Evolutionary conservation across 768 basidiomycete species (phyloP), one percentile per base, ranked within the genome.

Genomic region (Sporobolomyces roseus): DNA sequence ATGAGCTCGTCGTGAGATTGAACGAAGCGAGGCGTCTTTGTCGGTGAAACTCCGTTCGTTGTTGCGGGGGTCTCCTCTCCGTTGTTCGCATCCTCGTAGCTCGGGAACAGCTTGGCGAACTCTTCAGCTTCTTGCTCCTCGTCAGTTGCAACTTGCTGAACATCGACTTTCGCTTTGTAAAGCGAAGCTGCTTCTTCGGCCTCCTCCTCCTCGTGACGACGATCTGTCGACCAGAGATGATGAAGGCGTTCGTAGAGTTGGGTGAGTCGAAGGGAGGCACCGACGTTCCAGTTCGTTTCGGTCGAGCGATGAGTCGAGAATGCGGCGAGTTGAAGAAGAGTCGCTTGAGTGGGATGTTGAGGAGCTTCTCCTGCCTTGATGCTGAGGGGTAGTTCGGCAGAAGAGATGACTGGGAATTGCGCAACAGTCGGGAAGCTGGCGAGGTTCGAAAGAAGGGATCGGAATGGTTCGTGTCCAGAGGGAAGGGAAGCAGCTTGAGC

Each of bases 151-250:
- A 82, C 82, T 33, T 83, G 80, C 53, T 88, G 79, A 19, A 85
- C 82, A 30, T 82, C 76, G 49, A 82, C 82, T 45, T 83, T 85
- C 53, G 82, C 81, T 30, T 88, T 86, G 80, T 98, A 99, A 4
- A 98, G 79, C 27, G 89, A 88, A 32, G 83, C 84, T 0, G 86
- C 84, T 17, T 85, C 85, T 30, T 83, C 82, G 36, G 84, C 84
- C n/a, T 79, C 81, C 69, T 88, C 83, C 43, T 84, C 83, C 66
- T 86, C 85, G 72, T 84, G 86, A 35, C 86, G 85, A 30, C 85
- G 85, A 72, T 96, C 89, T 49, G 87, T 85, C 49, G 85, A 81
- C 94, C 94, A 97, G 27, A 94, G 82, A n/a, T 85, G 82, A 51
- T 86, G 82, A 4, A 85, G 81, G 75, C 88, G 87, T 60, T 88